These are phyloP conservation scores for Aspergillus jensenii DNA, from an alignment of 2,329 filamentous ascomycete genomes.

Conservation along the genomic window DNA sequence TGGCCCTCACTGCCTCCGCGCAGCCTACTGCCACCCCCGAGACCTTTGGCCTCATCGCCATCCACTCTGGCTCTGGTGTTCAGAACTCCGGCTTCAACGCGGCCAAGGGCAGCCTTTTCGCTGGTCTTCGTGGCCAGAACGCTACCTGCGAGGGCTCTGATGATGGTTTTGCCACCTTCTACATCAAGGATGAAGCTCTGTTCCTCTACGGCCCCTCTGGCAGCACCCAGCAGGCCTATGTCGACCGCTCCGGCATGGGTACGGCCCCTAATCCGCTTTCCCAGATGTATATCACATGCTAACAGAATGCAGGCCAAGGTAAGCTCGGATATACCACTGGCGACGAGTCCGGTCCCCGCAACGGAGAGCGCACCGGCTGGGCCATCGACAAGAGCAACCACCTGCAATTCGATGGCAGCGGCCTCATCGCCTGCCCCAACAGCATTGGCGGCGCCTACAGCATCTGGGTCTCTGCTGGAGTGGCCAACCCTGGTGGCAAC, in stretches of 20 bases:
- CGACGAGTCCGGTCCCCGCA: conserved; percentile 37
- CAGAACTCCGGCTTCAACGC: conserved; percentile 52
- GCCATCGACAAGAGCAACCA: conserved; percentile 44
- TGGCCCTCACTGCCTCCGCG: conserved; percentile 30
- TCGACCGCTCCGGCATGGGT: conserved; percentile 61
- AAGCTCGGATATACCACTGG: conserved; percentile 54
- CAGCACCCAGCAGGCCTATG: conserved; percentile 51
- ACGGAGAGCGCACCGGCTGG: conserved; percentile 52
- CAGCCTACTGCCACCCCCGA: conserved; percentile 23
- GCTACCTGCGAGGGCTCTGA: conserved; percentile 47
- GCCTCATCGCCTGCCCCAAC: conserved; percentile 56
- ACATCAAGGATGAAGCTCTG: conserved; percentile 48
- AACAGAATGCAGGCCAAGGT: conserved; percentile 49
- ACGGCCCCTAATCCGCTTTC: conserved; percentile 22
- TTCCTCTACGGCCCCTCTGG: conserved; percentile 50
- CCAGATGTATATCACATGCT: neutral
- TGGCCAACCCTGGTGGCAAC: conserved; percentile 32
- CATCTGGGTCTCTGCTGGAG: conserved; percentile 31
- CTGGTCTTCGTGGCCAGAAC: conserved; percentile 47
- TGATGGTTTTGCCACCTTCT: conserved; percentile 52
- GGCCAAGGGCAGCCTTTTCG: conserved; percentile 43
- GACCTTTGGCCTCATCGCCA: conserved; percentile 52
- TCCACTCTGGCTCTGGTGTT: conserved; percentile 51
- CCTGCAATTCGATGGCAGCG: conserved; percentile 47
- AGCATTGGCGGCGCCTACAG: conserved; percentile 45